Evolutionary conservation across 352 stramenopile species (phyloP), one percentile per base, ranked within the genome.

Genomic region (Discostella stelligera): DNA sequence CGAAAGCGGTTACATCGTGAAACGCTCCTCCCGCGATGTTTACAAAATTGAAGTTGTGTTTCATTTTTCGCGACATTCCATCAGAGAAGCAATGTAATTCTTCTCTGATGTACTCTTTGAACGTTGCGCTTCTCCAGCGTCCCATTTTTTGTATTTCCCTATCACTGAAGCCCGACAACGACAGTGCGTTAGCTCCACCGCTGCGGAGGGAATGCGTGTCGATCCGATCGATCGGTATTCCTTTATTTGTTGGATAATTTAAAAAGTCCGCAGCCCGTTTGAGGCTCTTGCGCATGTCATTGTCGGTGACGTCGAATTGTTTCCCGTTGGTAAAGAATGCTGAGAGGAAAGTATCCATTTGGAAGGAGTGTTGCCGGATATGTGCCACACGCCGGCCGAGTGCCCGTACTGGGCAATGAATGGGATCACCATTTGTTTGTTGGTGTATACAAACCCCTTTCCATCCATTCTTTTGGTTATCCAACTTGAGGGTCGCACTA

Each of bases 141-240:
- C 72, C 58, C 72, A 75, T 71, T 44, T 71, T 80, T 49, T 80
- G 59, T 3, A 80, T 75, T 32, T 72, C 25, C 3, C 13, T 27
- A 1, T 79, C 56, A 5, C 30, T 62, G 41, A 73, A 72, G 0
- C 65, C 72, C 4, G 27, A 23, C 11, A 79, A 27, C 0, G 56
- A 65, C 1, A 74, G 23, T 27, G 63, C 64, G 59, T 74, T 70
- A 30, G 71, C 64, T 0, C 64, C 63, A 9, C 64, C 64, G 48
- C 41, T 66, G 3, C 58, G 8, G 0, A 74, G 58, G 27, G 59
- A 76, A 18, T 76, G 68, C 1, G 68, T 76, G 49, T 76, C 58
- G 0, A 76, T 55, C 11, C 68, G 27, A 0, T 69, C 56, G 10
- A 76, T 50, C 25, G 68, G 68, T 5, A 76, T 76, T 21, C 68